These are phyloP conservation scores for Yamadazyma diospyri DNA, from an alignment of 1,139 yeast species.

Conservation along the genomic window DNA sequence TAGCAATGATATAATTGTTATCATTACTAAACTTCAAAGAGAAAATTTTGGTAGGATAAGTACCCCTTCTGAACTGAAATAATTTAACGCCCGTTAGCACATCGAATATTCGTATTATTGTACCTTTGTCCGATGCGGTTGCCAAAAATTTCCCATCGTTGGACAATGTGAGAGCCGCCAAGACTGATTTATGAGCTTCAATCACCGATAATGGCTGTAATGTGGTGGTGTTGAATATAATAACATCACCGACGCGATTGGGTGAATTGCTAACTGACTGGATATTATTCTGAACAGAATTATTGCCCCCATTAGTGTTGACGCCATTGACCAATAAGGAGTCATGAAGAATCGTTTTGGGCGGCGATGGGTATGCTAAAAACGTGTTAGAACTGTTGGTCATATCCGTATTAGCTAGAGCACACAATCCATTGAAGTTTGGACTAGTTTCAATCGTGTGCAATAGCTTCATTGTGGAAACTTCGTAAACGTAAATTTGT, in stretches of 20 bases:
- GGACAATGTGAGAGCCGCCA: slow-evolving; percentile 77
- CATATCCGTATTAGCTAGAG: slow-evolving; percentile 59
- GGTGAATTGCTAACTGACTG: slow-evolving; percentile 45
- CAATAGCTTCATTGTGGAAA: slow-evolving; percentile 78
- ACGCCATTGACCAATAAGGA: slow-evolving; percentile 41
- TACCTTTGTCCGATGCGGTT: slow-evolving; percentile 94
- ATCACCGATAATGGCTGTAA: slow-evolving; percentile 85
- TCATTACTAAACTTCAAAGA: slow-evolving; percentile 78
- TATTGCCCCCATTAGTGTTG: slow-evolving; percentile 45
- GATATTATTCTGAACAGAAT: slow-evolving; percentile 39
- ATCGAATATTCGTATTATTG: slow-evolving; percentile 84
- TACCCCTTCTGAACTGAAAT: slow-evolving; percentile 90
- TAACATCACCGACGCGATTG: slow-evolving; percentile 78
- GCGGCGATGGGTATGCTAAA: slow-evolving; percentile 88
- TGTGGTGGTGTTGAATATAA: slow-evolving; percentile 72
- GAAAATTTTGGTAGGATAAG: slow-evolving; percentile 87
- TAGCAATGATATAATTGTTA: slow-evolving; percentile 72
- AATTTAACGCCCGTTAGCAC: slow-evolving; percentile 79
- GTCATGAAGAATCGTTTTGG: slow-evolving; percentile 45
- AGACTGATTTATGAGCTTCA: slow-evolving; percentile 86
- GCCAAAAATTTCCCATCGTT: slow-evolving; percentile 81
- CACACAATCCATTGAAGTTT: slow-evolving; percentile 58
- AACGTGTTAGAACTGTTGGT: slow-evolving; percentile 49
- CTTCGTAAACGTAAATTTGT: slow-evolving; percentile 87
- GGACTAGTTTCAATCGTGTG: slow-evolving; percentile 86